A percentile compares a stretch with the other conserved stretches of the same genome.
Conservation (phyloP, 805 yeast genomes). For the Nakazawaea anatomiae region DNA sequence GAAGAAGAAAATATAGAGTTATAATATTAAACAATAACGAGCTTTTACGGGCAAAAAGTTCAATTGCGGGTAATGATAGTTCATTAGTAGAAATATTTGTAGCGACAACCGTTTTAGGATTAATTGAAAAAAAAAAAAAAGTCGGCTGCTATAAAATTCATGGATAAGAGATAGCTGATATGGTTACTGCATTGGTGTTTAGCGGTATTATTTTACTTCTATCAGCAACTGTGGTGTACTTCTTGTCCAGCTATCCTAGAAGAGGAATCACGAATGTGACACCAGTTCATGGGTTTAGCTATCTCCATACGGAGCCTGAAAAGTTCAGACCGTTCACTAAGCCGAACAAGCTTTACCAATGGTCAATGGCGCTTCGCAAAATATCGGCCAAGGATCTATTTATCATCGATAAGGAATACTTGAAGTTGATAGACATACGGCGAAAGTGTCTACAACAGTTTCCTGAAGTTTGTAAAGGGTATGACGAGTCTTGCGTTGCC, state of each 20-base stretch:
- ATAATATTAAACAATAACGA: too few species aligned
- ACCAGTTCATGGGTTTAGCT: constrained; percentile 27
- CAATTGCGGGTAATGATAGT: too few species aligned
- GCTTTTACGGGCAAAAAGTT: too few species aligned
- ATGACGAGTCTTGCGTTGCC: constrained; percentile 22
- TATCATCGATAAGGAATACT: constrained; percentile 55
- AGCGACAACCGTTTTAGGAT: too few species aligned
- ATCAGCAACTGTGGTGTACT: too few species aligned
- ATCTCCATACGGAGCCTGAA: constrained; percentile 36
- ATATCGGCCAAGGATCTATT: constrained; percentile 49
- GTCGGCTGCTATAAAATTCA: too few species aligned
- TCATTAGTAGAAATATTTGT: too few species aligned
- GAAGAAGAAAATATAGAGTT: not conserved
- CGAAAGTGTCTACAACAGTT: constrained; percentile 25
- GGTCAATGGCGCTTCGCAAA: constrained; percentile 58
- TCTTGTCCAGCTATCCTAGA: too few species aligned
- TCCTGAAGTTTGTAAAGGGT: constrained; percentile 27
- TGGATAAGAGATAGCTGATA: too few species aligned
- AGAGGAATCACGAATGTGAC: not conserved
- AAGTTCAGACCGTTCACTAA: constrained; percentile 35
- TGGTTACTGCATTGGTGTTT: too few species aligned
- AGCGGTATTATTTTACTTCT: too few species aligned
- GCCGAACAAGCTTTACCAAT: constrained; percentile 43
- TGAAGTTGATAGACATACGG: constrained; percentile 35
- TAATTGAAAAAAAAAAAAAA: too few species aligned